A percentile compares a stretch with the other conserved stretches of the same genome.
These are phyloP conservation scores for Eucalyptus decipiens DNA, from an alignment of 345 rosid genomes.

Conservation along the genomic window DNA sequence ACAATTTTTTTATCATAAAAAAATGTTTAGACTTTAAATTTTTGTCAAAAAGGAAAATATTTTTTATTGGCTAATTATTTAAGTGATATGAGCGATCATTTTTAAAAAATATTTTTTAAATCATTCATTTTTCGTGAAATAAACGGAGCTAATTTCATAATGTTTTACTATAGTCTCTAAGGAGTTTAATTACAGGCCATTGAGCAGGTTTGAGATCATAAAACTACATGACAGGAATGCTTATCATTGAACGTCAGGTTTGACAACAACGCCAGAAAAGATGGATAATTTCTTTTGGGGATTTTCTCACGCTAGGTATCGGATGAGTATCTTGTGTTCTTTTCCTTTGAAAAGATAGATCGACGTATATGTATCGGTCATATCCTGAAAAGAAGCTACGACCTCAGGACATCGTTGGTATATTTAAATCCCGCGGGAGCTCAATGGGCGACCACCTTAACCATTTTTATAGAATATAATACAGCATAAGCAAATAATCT, in stretches of 20 bases:
- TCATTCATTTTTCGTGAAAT: no score
- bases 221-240: background rate
- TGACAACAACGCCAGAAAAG: no score
- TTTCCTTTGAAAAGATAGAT: no score
- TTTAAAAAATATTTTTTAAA: no score
- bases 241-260: no score
- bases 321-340: no score
- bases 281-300: no score
- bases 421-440: background rate
- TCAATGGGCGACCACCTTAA: no score
- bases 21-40: background rate
- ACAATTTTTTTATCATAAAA: no score
- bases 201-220: background rate
- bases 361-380: background rate
- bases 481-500: background rate
- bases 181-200: background rate
- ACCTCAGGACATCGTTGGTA: background rate
- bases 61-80: no score
- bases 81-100: background rate
- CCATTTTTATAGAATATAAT: background rate
- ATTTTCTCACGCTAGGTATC: no score
- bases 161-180: background rate
- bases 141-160: background rate
- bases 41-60: background rate
- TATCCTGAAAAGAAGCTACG: background rate